Evolutionary conservation across 306 rosid species (phyloP), one percentile per base, ranked within the genome.

Genomic region (Ammopiptanthus mongolicus): DNA sequence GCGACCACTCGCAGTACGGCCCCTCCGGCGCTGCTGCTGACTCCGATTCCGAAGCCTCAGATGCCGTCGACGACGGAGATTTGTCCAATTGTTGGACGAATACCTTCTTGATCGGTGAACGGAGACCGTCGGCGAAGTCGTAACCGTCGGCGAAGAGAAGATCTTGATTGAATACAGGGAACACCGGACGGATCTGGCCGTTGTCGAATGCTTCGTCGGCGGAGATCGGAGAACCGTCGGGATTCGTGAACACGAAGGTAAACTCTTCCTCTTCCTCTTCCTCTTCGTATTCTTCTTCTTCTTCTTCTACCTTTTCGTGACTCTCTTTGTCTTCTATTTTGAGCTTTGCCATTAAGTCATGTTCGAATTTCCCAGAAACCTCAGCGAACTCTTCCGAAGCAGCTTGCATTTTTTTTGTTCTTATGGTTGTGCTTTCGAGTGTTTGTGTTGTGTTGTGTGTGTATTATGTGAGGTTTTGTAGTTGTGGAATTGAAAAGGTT

Each of bases 181-280:
- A 90, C 3, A 82, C 47, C 6, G 91, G 86, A 2, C 93, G 92
- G 83, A 95, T 90, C 85, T 84, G 91, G 53, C 97, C 98, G 86
- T 90, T 66, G 9, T 69, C 74, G 42, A 95, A 95, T 19, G 74
- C 77, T 11, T 91, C 98, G 29, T 88, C 98, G 0, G 96, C 98
- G 7, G 89, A 82, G 29, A 86, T 84, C 59, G 86, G 86, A 2
- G 93, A 87, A 0, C 85, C 87, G 4, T 84, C 85, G 9, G 91
- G 80, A 72, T 87, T 88, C 18, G 78, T 21, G 44, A 76, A 87
- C 12, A 36, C 85, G 22, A 95, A 95, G 19, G 87, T 87, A 41
- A 95, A 95, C 46, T 95, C 97, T 3, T 88, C 97, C 0, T 84
- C 96, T 0, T 81, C 87, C 0, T 78, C 76, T 0, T 95, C 97